Conservation (phyloP, 2,329 filamentous ascomycete species). For the Pseudogymnoascus sp. region DNA sequence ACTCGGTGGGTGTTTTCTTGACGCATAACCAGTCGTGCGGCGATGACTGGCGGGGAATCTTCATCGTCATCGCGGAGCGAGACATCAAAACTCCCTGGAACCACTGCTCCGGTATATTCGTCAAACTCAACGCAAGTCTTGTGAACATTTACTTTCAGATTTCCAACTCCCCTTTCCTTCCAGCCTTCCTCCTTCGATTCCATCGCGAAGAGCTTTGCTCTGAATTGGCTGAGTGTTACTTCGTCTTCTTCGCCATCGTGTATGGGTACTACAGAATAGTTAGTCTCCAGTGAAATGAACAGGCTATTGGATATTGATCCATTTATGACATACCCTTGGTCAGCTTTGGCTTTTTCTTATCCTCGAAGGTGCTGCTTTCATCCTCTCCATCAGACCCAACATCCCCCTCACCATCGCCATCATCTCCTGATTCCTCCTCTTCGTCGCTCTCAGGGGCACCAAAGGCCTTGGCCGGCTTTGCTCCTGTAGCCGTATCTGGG, state of each 20-base stretch:
- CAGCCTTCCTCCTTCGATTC: constrained; percentile 57
- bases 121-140: constrained; percentile 48
- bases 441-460: constrained; percentile 63
- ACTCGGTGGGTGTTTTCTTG: constrained; percentile 83
- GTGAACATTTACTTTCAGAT: constrained; percentile 74
- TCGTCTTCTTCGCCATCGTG: constrained; percentile 86
- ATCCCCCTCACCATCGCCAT: constrained; percentile 33
- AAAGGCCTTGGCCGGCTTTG: constrained; percentile 63
- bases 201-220: constrained; percentile 79
- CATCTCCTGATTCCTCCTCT: constrained; percentile 36
- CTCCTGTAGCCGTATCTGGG: constrained; percentile 31
- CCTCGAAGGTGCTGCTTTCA: constrained; percentile 40
- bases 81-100: constrained; percentile 47
- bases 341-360: constrained; percentile 56
- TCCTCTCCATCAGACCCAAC: constrained; percentile 37
- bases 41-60: constrained; percentile 17
- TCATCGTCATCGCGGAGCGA: constrained; percentile 40
- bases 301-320: constrained; percentile 17
- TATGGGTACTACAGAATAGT: constrained; percentile 44
- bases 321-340: constrained; percentile 55
- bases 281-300: not conserved
- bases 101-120: constrained; percentile 37
- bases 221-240: constrained; percentile 61
- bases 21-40: constrained; percentile 69
- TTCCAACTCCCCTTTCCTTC: constrained; percentile 83